Evolutionary conservation across 2,329 filamentous ascomycete genomes (phyloP).

Genomic region (Diaporthe velutina): DNA sequence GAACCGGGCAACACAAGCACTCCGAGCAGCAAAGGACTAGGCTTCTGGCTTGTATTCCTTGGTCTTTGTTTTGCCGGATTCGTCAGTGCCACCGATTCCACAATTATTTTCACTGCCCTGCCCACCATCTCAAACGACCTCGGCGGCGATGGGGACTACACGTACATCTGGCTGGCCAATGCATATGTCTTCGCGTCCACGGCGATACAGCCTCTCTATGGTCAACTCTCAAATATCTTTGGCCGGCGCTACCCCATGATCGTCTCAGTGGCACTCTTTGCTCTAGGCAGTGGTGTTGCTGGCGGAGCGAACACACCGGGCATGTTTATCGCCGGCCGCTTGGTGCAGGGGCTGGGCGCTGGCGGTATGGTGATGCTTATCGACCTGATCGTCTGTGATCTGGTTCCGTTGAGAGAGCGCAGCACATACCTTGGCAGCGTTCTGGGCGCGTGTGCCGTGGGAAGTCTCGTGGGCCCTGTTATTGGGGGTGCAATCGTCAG

Average conservation of each 20-base stretch:
- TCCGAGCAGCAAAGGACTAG: not conserved
- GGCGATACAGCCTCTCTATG: not conserved
- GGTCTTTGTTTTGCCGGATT: not conserved
- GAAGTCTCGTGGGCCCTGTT: no score
- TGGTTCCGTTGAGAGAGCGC: conserved; percentile 2
- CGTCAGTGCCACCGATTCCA: not conserved
- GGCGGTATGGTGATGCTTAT: not conserved
- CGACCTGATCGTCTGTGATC: conserved; percentile 16
- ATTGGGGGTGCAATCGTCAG: no score
- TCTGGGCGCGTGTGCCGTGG: no score
- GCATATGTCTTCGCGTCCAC: conserved; percentile 1
- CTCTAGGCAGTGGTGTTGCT: conserved; percentile 7
- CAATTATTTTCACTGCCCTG: conserved; percentile 8
- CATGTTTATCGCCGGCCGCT: conserved; percentile 1
- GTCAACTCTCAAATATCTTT: conserved; percentile 1
- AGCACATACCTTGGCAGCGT: not conserved
- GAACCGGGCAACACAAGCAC: no score
- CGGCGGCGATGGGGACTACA: not conserved
- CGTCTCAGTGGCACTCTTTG: not conserved
- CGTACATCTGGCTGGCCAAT: conserved; percentile 17
- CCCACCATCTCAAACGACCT: not conserved
- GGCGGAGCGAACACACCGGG: not conserved
- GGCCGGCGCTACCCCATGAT: conserved; percentile 4
- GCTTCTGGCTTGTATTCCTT: not conserved
- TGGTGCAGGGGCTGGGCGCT: conserved; percentile 1